Percentiles rank a stretch among this genome's conserved stretches.
phyloP scores from a whole-genome alignment of 2,329 filamentous ascomycete species.

The Huntiella omanensis region DNA sequence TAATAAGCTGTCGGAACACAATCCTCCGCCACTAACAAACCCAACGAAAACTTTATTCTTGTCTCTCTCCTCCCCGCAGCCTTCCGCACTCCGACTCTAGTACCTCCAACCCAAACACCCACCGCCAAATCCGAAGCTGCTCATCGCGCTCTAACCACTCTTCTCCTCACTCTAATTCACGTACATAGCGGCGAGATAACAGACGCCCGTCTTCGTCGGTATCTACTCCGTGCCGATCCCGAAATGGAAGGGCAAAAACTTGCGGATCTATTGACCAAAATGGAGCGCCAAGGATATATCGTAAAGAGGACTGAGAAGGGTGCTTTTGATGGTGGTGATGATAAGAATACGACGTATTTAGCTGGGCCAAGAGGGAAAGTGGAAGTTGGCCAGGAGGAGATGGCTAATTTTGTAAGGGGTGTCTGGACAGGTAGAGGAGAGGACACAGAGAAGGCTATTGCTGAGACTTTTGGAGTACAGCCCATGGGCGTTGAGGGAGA shows the following conservation, averaged over 20 bases:
- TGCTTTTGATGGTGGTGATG: conserved; percentile 21
- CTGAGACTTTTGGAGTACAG: conserved; percentile 39
- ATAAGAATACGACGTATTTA: conserved; percentile 63
- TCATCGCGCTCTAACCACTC: conserved; percentile 65
- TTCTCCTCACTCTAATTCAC: conserved; percentile 58
- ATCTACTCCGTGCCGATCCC: conserved; percentile 56
- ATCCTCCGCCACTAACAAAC: conserved; percentile 31
- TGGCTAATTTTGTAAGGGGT: conserved; percentile 47
- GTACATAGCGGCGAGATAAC: conserved; percentile 55
- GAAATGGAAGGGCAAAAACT: conserved; percentile 60
- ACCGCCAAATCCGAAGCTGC: conserved; percentile 51
- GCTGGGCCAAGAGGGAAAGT: conserved; percentile 71
- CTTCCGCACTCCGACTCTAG: conserved; percentile 48
- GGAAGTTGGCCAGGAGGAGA: conserved; percentile 62
- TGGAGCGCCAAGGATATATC: conserved; percentile 72
- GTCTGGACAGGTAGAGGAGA: conserved; percentile 36
- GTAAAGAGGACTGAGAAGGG: conserved; percentile 50
- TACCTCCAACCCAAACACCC: conserved; percentile 48
- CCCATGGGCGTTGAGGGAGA: conserved; percentile 13
- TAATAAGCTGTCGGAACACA: conserved; percentile 20
- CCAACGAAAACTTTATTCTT: conserved; percentile 59
- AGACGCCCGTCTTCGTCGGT: conserved; percentile 61
- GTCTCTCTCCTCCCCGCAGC: conserved; percentile 48
- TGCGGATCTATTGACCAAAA: conserved; percentile 51
- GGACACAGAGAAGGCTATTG: conserved; percentile 40